These are phyloP conservation scores for Russula sp. DNA, from an alignment of 768 basidiomycete genomes.

Conservation along the genomic window DNA sequence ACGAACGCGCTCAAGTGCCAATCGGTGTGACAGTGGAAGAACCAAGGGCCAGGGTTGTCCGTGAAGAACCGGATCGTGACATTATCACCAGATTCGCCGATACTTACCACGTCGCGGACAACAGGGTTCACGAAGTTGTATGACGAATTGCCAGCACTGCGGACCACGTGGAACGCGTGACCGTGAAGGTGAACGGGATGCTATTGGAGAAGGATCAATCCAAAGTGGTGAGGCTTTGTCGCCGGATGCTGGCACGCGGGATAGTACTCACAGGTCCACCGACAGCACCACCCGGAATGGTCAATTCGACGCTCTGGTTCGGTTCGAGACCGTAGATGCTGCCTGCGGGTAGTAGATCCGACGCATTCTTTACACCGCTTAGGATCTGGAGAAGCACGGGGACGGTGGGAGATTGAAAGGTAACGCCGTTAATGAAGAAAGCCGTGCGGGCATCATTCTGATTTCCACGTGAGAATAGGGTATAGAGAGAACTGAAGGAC, in stretches of 20 bases:
- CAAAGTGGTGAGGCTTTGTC: background rate
- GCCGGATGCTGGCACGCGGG: no score
- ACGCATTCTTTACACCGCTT: constrained; percentile 48
- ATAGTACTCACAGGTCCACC: constrained; percentile 34
- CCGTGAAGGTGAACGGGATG: constrained; percentile 30
- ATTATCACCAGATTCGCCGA: constrained; percentile 20
- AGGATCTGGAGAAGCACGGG: constrained; percentile 60
- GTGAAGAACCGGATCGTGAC: constrained; percentile 36
- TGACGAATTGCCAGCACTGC: constrained; percentile 18
- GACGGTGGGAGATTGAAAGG: constrained; percentile 43
- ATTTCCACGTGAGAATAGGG: constrained; percentile 1
- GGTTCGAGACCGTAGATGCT: constrained; percentile 47
- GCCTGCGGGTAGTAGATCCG: constrained; percentile 49
- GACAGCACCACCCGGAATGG: constrained; percentile 44
- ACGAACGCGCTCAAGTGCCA: constrained; percentile 41
- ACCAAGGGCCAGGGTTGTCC: constrained; percentile 36
- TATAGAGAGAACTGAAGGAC: no score
- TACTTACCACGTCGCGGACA: constrained; percentile 31
- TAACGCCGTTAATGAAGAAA: constrained; percentile 39
- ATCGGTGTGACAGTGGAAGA: constrained; percentile 37
- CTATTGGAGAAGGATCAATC: background rate
- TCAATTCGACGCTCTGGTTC: constrained; percentile 48
- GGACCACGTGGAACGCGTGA: constrained; percentile 19
- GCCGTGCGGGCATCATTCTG: constrained; percentile 11
- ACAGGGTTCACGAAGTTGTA: constrained; percentile 30